Evolutionary conservation across 768 basidiomycete genomes (phyloP).

Genomic region (Trametes cingulata): DNA sequence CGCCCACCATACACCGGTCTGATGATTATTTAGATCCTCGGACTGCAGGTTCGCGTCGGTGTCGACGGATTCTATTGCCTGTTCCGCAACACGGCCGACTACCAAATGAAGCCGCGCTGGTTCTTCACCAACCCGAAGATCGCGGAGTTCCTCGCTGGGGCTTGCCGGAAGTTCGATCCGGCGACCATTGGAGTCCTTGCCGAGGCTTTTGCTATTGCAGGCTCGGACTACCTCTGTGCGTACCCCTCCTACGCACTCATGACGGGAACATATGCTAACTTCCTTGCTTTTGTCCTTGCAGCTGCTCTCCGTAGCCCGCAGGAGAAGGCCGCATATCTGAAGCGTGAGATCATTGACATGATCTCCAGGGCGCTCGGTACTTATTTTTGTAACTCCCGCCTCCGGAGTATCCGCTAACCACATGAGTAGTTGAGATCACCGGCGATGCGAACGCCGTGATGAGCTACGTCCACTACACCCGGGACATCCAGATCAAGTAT

Average conservation of each 20-base stretch:
- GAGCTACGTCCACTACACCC: conserved; percentile 1
- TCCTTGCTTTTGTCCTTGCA: background rate
- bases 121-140: background rate
- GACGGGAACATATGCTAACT: background rate
- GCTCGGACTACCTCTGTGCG: conserved; percentile 1
- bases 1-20: no score
- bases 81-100: background rate
- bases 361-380: background rate
- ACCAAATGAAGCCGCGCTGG: background rate
- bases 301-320: background rate
- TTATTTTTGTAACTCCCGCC: no score
- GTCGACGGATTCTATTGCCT: background rate
- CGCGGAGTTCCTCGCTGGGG: background rate
- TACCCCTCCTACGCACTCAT: no score
- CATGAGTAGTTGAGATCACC: background rate
- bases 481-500: background rate
- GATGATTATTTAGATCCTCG: background rate
- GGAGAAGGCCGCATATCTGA: background rate
- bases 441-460: background rate
- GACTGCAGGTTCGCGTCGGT: background rate
- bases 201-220: conserved; percentile 7
- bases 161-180: background rate
- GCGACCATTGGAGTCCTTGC: background rate
- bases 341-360: background rate
- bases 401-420: background rate